Base-by-base conservation (phyloP, 345 rosid species). In the Psidium guajava region DNA sequence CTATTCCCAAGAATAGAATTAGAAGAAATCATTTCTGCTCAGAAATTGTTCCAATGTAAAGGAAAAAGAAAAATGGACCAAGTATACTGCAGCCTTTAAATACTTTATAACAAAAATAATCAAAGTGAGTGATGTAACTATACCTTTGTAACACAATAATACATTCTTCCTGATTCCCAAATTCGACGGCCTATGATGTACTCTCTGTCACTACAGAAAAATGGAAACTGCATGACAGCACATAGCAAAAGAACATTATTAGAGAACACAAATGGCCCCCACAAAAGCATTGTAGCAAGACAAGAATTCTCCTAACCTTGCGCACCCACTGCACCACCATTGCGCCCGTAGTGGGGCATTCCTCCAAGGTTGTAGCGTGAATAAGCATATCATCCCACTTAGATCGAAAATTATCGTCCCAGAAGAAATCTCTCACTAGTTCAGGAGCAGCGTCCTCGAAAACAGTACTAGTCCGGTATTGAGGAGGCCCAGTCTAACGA, bases 171-270 rank as follows among this genome's bases (percentile, higher is more conserved):
- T 0, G 96, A 93, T 74, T 97, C 98, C 98, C 99, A 97, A 57
- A 97, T 97, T 58, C 98, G 94, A 50, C 99, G 96, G 82, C 98
- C 96, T 36, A 97, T 93, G n/a, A 97, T 86, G 82, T 97, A 97
- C 85, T 97, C 99, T 85, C 99, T 89, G 88, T 97, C 96, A 42
- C 98, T 97, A 86, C 99, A 97, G 84, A 97, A 97, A 94, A 97
- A 93, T n/a, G 99, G 99, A 88, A 97, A 97, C 99, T 97, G 96
- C 80, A 85, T 84, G 28, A 83, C 14, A 25, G 83, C 58, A 82
- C 82, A 57, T 52, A 83, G 36, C 81, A 55, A 25, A 59, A 85
- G 25, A 54, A 54, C 42, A 32, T 69, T 22, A 7, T 21, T 9
- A 20, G 80, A 36, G 80, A 69, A 36, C 47, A 36, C 80, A 69